phyloP scores from a whole-genome alignment of 176 grass and related monocot species.

The Melocanna baccifera region DNA sequence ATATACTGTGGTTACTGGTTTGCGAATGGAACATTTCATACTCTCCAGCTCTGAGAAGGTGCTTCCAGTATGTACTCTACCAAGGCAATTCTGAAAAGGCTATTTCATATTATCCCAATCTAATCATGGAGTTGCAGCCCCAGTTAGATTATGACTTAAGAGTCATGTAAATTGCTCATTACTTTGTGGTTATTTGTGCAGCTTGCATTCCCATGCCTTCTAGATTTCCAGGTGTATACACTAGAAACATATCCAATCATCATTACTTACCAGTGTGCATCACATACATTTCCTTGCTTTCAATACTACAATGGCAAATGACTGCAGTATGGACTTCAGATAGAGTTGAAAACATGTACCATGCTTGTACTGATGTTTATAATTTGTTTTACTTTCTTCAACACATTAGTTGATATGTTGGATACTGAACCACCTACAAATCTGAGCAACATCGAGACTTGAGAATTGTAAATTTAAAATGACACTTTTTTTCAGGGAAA shows the following conservation, averaged over 20 bases:
- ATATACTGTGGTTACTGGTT: background rate
- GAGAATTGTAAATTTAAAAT: background rate
- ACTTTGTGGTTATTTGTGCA: background rate
- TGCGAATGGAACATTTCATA: slow-evolving; percentile 24
- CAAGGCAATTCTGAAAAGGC: background rate
- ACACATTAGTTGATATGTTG: slow-evolving; percentile 12
- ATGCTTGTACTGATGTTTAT: slow-evolving; percentile 4
- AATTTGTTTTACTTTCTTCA: background rate
- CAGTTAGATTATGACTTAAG: background rate
- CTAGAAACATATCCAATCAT: background rate
- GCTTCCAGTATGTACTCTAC: background rate
- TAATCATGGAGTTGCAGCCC: background rate
- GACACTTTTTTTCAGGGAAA: slow-evolving; percentile 34
- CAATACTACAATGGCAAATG: background rate
- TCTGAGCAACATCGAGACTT: background rate
- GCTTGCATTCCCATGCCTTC: background rate
- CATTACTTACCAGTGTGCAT: background rate
- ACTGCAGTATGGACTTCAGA: background rate
- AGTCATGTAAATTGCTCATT: background rate
- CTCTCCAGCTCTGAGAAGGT: background rate
- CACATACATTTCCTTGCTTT: background rate
- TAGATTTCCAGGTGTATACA: background rate
- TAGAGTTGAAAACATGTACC: background rate
- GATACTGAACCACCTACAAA: background rate
- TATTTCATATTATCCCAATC: background rate